Conservation (phyloP, 768 basidiomycete species). For the Boletus rubescentipes region DNA sequence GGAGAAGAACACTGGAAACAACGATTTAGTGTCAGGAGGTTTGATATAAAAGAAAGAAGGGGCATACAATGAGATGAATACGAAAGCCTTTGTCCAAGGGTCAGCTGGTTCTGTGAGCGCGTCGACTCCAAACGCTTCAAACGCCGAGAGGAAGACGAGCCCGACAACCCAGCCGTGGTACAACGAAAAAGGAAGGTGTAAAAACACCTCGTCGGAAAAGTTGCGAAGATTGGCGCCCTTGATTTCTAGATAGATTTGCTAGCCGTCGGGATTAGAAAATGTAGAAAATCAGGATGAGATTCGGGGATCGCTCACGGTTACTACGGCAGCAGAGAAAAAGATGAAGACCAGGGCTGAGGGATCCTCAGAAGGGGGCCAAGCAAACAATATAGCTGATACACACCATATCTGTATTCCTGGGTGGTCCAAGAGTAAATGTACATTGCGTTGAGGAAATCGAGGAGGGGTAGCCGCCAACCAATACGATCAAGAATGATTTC, state of each 20-base stretch:
- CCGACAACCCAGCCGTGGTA: slow-evolving; percentile 63
- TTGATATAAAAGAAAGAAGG: not conserved
- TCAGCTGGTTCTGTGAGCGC: slow-evolving; percentile 51
- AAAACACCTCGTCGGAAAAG: slow-evolving; percentile 56
- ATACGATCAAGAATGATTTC: slow-evolving; percentile 60
- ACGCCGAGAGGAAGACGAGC: slow-evolving; percentile 52
- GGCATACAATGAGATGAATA: slow-evolving; percentile 55
- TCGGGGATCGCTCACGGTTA: slow-evolving; percentile 36
- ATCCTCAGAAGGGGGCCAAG: slow-evolving; percentile 14
- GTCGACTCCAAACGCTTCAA: slow-evolving; percentile 62
- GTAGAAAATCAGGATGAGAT: not conserved
- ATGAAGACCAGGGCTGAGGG: slow-evolving; percentile 37
- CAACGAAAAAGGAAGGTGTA: slow-evolving; percentile 73
- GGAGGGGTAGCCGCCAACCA: slow-evolving; percentile 63
- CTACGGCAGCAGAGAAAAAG: slow-evolving; percentile 49
- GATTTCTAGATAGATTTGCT: slow-evolving; percentile 67
- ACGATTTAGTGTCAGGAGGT: not conserved
- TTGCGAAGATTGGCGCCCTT: slow-evolving; percentile 53
- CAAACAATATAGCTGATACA: slow-evolving; percentile 16
- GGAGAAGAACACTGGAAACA: slow-evolving; percentile 48
- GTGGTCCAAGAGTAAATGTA: slow-evolving; percentile 61
- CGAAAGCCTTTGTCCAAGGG: slow-evolving; percentile 61
- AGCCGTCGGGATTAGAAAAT: not conserved
- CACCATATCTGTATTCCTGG: slow-evolving; percentile 46
- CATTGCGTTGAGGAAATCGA: slow-evolving; percentile 62